Conservation (phyloP, 2,329 filamentous ascomycete species). For the Dactylellina cionopaga region DNA sequence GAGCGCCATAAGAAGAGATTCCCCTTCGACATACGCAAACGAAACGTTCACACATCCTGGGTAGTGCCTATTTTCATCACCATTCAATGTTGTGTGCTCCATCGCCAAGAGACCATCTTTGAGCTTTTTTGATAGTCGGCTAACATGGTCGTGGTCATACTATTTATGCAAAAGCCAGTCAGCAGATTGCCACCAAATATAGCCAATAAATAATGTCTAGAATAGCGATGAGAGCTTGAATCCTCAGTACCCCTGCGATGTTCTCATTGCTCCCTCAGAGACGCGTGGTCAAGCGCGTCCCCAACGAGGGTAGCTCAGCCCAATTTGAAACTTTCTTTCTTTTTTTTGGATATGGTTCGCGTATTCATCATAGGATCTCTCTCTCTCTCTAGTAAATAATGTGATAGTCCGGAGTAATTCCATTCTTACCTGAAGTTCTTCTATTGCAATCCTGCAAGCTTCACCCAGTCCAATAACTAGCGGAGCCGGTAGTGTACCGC, state of each 20-base stretch:
- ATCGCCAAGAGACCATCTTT: constrained; percentile 82
- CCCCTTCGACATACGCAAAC: constrained; percentile 97
- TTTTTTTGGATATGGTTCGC: constrained; percentile 71
- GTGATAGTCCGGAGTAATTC: constrained; percentile 52
- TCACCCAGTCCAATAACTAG: constrained; percentile 93
- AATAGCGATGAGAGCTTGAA: neutral
- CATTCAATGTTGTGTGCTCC: constrained; percentile 93
- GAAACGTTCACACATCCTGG: constrained; percentile 98
- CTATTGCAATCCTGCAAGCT: constrained; percentile 87
- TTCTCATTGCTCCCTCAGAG: constrained; percentile 43
- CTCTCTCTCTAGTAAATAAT: constrained; percentile 1
- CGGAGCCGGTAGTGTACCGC: constrained; percentile 89
- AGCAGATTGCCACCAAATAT: neutral
- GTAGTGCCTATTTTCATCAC: constrained; percentile 83
- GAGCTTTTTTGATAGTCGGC: constrained; percentile 82
- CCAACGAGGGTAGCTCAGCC: constrained; percentile 38
- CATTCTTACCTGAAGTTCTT: constrained; percentile 85
- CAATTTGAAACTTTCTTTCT: constrained; percentile 53
- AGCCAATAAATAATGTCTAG: neutral
- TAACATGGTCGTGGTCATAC: constrained; percentile 92
- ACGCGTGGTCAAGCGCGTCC: constrained; percentile 46
- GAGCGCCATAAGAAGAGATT: constrained; percentile 95
- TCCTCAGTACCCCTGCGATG: constrained; percentile 56
- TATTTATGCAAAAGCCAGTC: constrained; percentile 61
- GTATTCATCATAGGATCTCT: constrained; percentile 76